Base-by-base conservation (phyloP, 345 rosid genomes). In the Cardamine chenopodiifolia region DNA sequence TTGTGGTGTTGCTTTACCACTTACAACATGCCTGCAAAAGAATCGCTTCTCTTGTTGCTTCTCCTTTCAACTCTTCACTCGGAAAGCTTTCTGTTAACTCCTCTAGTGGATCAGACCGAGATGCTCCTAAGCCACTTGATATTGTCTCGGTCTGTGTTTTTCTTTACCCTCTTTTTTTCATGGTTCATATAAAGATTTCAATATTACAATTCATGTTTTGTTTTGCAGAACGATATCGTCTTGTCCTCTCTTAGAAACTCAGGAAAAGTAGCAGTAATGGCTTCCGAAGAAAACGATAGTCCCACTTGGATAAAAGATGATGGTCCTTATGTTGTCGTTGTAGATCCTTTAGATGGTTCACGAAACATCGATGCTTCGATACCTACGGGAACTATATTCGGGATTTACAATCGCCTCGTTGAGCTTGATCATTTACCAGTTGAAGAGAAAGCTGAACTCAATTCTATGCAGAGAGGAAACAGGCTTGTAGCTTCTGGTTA, bases 261-360 rank as follows among this genome's bases (percentile, higher is more conserved):
- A 48, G 97, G 94, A 66, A 93, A 93, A 81, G 97, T 86, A 62
- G 87, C 96, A 19, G 92, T 88, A 70, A 86, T 90, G 98, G 98
- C 98, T 71, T 93, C 98, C 6, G 97, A 89, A 79, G 98, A 93
- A 86, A 85, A 86, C 62, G 93, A 90, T 81, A 69, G 63, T 63
- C 92, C 97, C 14, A 65, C 82, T 62, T 93, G 97, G 96, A 83
- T 93, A 25, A 79, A 82, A 70, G 87, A 86, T 31, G 81, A 87
- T 45, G 96, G 90, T 50, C 85, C 86, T 29, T 93, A 86, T 83
- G 96, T 85, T 59, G 96, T 89, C 73, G 96, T 90, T 66, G 83
- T 87, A 19, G 98, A 93, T 85, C 98, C 98, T 61, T 88, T 93
- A 37, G 98, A 93, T 77, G 97, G 98, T 49, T 93, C 97, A 62